Percentiles rank a stretch among this genome's conserved stretches.
phyloP scores from a whole-genome alignment of 352 stramenopile species.

The Globisporangium yorkense region DNA sequence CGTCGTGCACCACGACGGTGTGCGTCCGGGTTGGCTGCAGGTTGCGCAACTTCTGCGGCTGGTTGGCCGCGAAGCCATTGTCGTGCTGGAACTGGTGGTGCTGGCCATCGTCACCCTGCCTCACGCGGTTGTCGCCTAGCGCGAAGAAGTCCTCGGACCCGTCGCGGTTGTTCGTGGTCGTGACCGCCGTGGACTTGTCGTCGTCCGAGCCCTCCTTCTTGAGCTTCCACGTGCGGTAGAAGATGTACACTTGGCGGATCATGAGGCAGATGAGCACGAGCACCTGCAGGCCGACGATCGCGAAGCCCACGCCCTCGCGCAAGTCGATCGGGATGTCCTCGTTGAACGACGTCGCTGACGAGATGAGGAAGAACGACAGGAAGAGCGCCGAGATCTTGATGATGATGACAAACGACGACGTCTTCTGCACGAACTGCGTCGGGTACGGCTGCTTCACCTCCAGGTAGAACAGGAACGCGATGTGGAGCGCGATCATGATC shows the following conservation, averaged over 20 bases:
- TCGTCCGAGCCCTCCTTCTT: conserved; percentile 40
- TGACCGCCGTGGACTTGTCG: conserved; percentile 46
- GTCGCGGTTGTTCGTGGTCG: conserved; percentile 42
- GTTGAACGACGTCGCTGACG: conserved; percentile 59
- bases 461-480: conserved; percentile 76
- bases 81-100: conserved; percentile 9
- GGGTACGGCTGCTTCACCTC: conserved; percentile 82
- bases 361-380: conserved; percentile 77
- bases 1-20: conserved; percentile 22
- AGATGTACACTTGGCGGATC: conserved; percentile 83
- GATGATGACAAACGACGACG: conserved; percentile 84
- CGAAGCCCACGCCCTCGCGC: conserved; percentile 70
- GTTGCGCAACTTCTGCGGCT: conserved; percentile 10
- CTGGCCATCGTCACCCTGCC: conserved; percentile 27
- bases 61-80: conserved; percentile 1
- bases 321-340: conserved; percentile 64
- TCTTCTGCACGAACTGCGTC: conserved; percentile 78
- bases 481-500: conserved; percentile 68
- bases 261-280: conserved; percentile 77
- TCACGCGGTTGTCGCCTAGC: conserved; percentile 21
- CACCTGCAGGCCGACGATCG: conserved; percentile 76
- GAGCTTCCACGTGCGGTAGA: conserved; percentile 85
- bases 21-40: conserved; percentile 20
- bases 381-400: conserved; percentile 87
- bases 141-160: conserved; percentile 47